phyloP scores from a whole-genome alignment of 768 basidiomycete species.

The Mycena capillaripes region DNA sequence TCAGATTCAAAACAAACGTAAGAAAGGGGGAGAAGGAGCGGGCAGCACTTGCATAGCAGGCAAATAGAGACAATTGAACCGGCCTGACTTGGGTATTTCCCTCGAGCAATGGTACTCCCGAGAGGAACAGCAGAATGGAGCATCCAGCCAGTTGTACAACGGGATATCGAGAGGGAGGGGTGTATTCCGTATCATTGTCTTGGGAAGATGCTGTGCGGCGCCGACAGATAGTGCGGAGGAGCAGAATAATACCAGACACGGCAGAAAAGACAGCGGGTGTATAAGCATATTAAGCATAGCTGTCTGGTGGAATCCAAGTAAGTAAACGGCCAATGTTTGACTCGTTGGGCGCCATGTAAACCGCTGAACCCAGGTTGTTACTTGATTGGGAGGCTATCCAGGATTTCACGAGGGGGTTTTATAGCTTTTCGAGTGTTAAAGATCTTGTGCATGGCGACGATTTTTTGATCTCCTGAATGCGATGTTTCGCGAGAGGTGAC shows the following conservation, averaged over 20 bases:
- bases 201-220: not conserved
- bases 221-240: not conserved
- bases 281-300: not conserved
- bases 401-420: not conserved
- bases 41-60: not conserved
- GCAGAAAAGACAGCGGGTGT: not conserved
- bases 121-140: not conserved
- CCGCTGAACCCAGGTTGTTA: too few relatives aligned
- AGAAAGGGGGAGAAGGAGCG: not conserved
- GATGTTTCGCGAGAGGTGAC: not conserved
- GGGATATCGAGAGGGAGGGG: not conserved
- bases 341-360: not conserved
- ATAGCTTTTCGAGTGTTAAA: not conserved
- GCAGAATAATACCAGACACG: not conserved
- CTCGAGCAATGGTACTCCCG: not conserved
- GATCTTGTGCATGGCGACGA: not conserved
- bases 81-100: not conserved
- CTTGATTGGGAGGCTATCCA: too few relatives aligned
- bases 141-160: not conserved
- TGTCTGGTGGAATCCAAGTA: not conserved
- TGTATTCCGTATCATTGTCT: not conserved
- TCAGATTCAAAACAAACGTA: not conserved
- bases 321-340: not conserved
- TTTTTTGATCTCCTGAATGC: not conserved
- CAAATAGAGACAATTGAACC: not conserved